These are phyloP conservation scores for Suhomyces chickasaworum DNA, from an alignment of 1,139 yeast genomes.

Conservation along the genomic window DNA sequence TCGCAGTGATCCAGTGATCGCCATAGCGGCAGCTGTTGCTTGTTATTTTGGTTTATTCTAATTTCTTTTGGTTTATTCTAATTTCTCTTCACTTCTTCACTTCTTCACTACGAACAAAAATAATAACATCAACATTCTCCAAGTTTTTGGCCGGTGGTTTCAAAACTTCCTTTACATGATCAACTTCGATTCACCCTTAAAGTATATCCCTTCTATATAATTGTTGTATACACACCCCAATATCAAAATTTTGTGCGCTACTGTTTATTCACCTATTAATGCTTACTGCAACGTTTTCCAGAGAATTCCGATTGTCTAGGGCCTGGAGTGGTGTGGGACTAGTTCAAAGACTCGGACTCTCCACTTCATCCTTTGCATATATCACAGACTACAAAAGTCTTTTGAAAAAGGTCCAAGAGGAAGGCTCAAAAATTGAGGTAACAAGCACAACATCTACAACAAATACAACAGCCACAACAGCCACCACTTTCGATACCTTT, in stretches of 20 bases:
- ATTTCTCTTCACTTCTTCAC: background rate
- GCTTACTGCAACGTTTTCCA: conserved; percentile 1
- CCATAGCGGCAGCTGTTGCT: conserved; percentile 6
- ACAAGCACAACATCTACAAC: background rate
- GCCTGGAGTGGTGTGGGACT: background rate
- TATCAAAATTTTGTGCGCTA: background rate
- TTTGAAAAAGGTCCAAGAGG: conserved; percentile 10
- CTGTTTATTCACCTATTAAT: background rate
- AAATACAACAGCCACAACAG: no score
- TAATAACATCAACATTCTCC: no score
- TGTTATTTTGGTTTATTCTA: conserved; percentile 7
- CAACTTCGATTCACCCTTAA: background rate
- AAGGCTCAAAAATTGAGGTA: background rate
- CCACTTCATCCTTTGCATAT: conserved; percentile 11
- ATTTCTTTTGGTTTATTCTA: conserved; percentile 5
- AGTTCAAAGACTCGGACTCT: background rate
- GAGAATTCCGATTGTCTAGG: background rate
- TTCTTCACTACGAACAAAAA: no score
- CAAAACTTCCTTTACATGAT: background rate
- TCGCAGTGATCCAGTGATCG: conserved; percentile 1
- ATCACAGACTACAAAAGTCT: conserved; percentile 14
- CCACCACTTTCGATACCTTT: conserved; percentile 2
- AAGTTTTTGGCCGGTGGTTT: no score
- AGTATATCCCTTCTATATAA: background rate
- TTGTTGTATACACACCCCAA: background rate